These are phyloP conservation scores for Erysiphe pulchra DNA, from an alignment of 2,329 filamentous ascomycete genomes.

Conservation along the genomic window DNA sequence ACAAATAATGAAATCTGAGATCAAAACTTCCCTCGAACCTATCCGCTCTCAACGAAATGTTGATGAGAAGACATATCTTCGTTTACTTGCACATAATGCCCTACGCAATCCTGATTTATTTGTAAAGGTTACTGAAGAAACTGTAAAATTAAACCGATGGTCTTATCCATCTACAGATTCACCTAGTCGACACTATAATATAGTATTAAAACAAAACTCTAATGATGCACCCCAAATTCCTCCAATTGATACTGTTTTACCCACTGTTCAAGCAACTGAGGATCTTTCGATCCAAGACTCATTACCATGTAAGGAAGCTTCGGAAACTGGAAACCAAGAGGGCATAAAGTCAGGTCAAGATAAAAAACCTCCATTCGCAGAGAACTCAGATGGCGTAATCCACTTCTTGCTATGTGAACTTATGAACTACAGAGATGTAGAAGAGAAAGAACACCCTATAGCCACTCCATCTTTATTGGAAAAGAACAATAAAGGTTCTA, in stretches of 20 bases:
- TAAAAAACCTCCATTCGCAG: conserved; percentile 57
- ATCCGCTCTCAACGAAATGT: conserved; percentile 25
- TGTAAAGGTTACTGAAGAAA: conserved; percentile 65
- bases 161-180: conserved; percentile 13
- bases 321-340: conserved; percentile 35
- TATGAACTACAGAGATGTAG: conserved; percentile 73
- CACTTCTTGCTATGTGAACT: conserved; percentile 87
- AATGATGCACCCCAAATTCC: conserved; percentile 3
- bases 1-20: conserved; percentile 78
- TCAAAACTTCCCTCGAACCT: conserved; percentile 46
- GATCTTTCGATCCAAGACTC: conserved; percentile 20
- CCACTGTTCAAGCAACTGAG: conserved; percentile 14
- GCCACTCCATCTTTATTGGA: conserved; percentile 5
- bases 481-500: conserved; percentile 3
- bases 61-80: conserved; percentile 49
- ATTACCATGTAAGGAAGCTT: conserved; percentile 32
- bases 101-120: conserved; percentile 68
- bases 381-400: conserved; percentile 83
- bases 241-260: conserved; percentile 11
- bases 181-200: conserved; percentile 19
- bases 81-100: conserved; percentile 52
- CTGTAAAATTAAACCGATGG: conserved; percentile 48
- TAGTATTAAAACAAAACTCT: conserved; percentile 10
- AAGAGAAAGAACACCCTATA: conserved; percentile 43
- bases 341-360: conserved; percentile 37